Evolutionary conservation across 768 basidiomycete genomes (phyloP).

Genomic region (Leccinum arenicola): DNA sequence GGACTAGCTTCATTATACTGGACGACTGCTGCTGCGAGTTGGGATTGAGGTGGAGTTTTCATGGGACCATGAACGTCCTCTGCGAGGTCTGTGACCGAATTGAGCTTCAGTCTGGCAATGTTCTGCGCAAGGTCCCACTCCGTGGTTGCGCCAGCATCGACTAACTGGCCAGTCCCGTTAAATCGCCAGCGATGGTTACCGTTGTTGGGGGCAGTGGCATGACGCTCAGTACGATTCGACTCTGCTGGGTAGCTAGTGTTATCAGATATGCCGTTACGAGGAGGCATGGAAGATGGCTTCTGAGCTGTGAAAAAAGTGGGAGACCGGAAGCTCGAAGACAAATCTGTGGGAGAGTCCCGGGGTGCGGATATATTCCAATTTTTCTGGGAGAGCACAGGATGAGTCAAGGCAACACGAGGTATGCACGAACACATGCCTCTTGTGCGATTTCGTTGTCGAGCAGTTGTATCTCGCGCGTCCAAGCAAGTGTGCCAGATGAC

Average conservation of each 20-base stretch:
- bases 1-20: slow-evolving; percentile 67
- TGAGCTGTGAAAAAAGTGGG: slow-evolving; percentile 34
- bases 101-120: slow-evolving; percentile 69
- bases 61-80: slow-evolving; percentile 53
- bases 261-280: slow-evolving; percentile 37
- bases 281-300: slow-evolving; percentile 47
- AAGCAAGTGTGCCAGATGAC: slow-evolving; percentile 38
- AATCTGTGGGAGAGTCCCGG: slow-evolving; percentile 38
- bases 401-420: slow-evolving; percentile 24
- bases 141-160: slow-evolving; percentile 49
- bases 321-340: slow-evolving; percentile 31
- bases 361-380: slow-evolving; percentile 46
- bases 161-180: slow-evolving; percentile 60
- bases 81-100: slow-evolving; percentile 46
- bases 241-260: slow-evolving; percentile 18
- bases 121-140: slow-evolving; percentile 76
- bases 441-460: slow-evolving; percentile 35
- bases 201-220: slow-evolving; percentile 36
- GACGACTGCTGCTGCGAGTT: slow-evolving; percentile 49
- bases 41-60: slow-evolving; percentile 67
- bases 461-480: slow-evolving; percentile 46
- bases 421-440: slow-evolving; percentile 42
- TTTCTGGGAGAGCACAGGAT: slow-evolving; percentile 29
- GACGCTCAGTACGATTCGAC: slow-evolving; percentile 36
- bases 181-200: slow-evolving; percentile 57